These are phyloP conservation scores for Trichosporon sp. DNA, from an alignment of 1,284 basidiomycete species.

Conservation along the genomic window DNA sequence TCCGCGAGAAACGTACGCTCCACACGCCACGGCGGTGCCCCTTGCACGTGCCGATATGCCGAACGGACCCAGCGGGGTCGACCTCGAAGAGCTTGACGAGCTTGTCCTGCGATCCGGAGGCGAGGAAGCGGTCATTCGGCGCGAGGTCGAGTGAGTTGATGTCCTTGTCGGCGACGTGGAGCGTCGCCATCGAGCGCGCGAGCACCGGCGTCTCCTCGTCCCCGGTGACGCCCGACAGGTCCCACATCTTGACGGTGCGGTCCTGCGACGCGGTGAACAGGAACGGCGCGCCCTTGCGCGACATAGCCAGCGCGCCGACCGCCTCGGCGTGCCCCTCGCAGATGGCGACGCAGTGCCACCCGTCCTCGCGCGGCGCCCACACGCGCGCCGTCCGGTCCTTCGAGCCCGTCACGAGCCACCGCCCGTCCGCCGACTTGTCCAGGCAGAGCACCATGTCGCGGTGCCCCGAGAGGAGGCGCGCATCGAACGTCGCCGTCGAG, in stretches of 20 bases:
- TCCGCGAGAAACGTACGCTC: conserved; percentile 80
- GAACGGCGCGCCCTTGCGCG: conserved; percentile 59
- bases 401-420: conserved; percentile 79
- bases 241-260: conserved; percentile 98
- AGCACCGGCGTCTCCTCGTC: conserved; percentile 47
- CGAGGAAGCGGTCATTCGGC: conserved; percentile 82
- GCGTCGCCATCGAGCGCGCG: conserved; percentile 77
- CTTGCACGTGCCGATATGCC: conserved; percentile 79
- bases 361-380: conserved; percentile 61
- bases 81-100: conserved; percentile 88
- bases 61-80: conserved; percentile 65
- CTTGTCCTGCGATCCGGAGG: conserved; percentile 92
- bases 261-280: conserved; percentile 95
- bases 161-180: conserved; percentile 95
- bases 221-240: conserved; percentile 59
- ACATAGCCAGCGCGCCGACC: conserved; percentile 82
- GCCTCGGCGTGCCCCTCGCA: conserved; percentile 95
- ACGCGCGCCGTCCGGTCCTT: conserved; percentile 86
- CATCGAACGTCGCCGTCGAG: conserved; percentile 64
- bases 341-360: conserved; percentile 74
- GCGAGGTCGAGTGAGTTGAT: conserved; percentile 94
- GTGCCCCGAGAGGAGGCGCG: conserved; percentile 79
- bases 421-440: conserved; percentile 63
- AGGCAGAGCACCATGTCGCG: conserved; percentile 86
- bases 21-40: conserved; percentile 97